Conservation (phyloP, 305 asterid genomes). For the Solanum hybrid region DNA sequence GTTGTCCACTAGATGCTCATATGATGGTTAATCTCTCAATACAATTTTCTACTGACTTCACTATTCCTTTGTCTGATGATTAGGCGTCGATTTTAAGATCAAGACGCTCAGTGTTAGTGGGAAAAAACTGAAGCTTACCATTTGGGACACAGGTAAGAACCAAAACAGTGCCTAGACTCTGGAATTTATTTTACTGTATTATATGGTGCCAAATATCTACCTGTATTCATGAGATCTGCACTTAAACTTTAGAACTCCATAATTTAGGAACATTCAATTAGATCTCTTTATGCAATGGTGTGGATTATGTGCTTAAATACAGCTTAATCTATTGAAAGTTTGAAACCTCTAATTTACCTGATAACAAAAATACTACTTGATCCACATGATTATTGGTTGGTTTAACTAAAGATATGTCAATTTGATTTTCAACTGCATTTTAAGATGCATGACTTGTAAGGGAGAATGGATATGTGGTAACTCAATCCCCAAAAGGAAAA, state of each 20-base stretch:
- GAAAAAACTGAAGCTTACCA: constrained; percentile 69
- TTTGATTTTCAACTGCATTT: not conserved
- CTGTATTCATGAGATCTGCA: not conserved
- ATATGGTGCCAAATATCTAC: not conserved
- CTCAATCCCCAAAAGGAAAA: not conserved
- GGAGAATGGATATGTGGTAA: not conserved
- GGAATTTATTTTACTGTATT: not conserved
- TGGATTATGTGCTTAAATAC: not conserved
- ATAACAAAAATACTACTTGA: not conserved
- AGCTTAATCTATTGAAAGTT: not conserved
- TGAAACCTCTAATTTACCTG: not conserved
- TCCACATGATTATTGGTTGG: not conserved
- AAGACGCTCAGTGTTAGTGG: constrained; percentile 63
- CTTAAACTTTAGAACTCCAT: not conserved
- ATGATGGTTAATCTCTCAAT: not conserved
- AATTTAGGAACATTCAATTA: too few species aligned
- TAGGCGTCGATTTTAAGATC: constrained; percentile 87
- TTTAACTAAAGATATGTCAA: not conserved
- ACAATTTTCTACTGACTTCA: not conserved
- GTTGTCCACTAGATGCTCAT: not conserved
- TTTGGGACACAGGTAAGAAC: constrained; percentile 79
- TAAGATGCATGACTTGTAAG: not conserved
- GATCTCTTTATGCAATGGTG: not conserved
- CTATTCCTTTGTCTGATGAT: constrained; percentile 9
- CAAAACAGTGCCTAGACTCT: not conserved